Percentiles rank a stretch among this genome's conserved stretches.
Conservation (phyloP, 305 asterid genomes). For the Fraxinus platypoda region DNA sequence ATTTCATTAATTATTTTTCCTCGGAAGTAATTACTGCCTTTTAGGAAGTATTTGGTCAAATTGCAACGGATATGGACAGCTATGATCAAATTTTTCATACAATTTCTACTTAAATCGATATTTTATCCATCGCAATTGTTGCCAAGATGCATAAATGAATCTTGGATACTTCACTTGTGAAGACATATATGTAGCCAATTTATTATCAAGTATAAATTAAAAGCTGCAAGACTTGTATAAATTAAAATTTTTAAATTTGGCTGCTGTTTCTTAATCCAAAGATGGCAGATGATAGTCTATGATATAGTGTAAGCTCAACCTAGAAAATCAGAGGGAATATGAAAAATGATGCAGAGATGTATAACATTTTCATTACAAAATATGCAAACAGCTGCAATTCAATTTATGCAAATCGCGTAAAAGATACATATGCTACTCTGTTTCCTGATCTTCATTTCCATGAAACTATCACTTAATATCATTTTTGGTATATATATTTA, state of each 20-base stretch:
- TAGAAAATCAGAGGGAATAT: not conserved
- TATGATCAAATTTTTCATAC: not conserved
- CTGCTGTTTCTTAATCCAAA: not conserved
- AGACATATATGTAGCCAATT: not conserved
- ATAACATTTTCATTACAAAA: not conserved
- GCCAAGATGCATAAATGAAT: not conserved
- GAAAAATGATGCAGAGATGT: not conserved
- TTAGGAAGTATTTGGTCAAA: not conserved
- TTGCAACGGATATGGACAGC: not conserved
- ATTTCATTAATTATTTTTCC: not conserved
- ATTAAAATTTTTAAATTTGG: not conserved
- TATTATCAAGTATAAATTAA: not conserved
- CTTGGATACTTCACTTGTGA: not conserved
- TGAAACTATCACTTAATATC: not conserved
- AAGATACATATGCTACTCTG: too few relatives aligned
- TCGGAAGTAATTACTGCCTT: not conserved
- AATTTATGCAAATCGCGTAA: not conserved
- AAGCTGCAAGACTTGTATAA: not conserved
- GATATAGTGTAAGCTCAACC: not conserved
- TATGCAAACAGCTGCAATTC: not conserved
- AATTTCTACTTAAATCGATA: not conserved
- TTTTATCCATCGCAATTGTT: not conserved
- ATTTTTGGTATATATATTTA: constrained; percentile 19
- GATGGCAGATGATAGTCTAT: not conserved
- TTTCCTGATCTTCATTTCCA: not conserved